Conservation (phyloP, 768 basidiomycete genomes). For the Suillus plorans region DNA sequence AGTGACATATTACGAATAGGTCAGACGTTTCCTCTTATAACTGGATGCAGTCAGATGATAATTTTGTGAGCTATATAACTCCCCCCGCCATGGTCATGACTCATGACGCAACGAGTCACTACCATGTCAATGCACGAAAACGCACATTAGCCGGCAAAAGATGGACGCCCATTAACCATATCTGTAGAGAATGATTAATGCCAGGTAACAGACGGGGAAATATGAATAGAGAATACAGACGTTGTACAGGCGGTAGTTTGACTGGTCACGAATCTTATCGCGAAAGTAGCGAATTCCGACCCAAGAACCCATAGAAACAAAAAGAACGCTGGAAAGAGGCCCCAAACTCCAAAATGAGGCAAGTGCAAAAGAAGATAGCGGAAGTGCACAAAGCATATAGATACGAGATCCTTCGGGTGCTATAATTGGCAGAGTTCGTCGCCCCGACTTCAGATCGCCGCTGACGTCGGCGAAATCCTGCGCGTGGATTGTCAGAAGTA, state of each 20-base stretch:
- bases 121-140: not conserved
- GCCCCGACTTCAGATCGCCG: slow-evolving; percentile 30
- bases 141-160: not conserved
- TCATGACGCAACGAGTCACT: not conserved
- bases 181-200: not conserved
- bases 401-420: slow-evolving; percentile 16
- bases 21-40: not conserved
- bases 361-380: slow-evolving; percentile 12
- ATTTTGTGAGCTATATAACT: not conserved
- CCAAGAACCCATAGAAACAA: slow-evolving; percentile 14
- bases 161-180: not conserved
- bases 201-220: not conserved
- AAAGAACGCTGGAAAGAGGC: slow-evolving; percentile 6
- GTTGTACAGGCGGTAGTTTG: slow-evolving; percentile 15
- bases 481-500: slow-evolving; percentile 37
- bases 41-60: not conserved
- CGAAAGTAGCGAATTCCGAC: slow-evolving; percentile 17
- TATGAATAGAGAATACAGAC: slow-evolving; percentile 3
- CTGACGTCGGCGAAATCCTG: slow-evolving; percentile 35
- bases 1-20: not conserved
- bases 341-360: slow-evolving; percentile 16
- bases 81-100: not conserved
- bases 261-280: slow-evolving; percentile 11
- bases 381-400: slow-evolving; percentile 14
- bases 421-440: slow-evolving; percentile 31